Evolutionary conservation across 192 early-diverging fungal genomes (phyloP), one percentile per base, ranked within the genome.

Genomic region (Mortierella hygrophila): DNA sequence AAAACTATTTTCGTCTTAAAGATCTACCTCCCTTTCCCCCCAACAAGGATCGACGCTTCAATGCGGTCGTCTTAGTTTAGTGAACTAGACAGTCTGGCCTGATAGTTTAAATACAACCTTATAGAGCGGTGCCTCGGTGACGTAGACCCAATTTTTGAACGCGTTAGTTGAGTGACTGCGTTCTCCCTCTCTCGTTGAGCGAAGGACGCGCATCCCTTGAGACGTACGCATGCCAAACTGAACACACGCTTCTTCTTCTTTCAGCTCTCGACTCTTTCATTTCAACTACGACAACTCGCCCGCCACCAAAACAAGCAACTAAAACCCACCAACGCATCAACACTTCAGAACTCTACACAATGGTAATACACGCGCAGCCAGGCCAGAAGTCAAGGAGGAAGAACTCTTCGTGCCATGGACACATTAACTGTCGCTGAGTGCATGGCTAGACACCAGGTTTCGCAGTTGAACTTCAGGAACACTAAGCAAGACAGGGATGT

Each of bases 201-300:
- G 11, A 65, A 13, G 60, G n/a, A 65, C 60, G 60, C 60, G 60
- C 60, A 65, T 65, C 60, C 60, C 60, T 65, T 65, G 60, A 65
- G 60, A 65, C 60, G 32, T 65, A 65, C 60, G 60, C 60, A 65
- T 65, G 60, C 60, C 60, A 32, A 65, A 29, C 26, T 65, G 26
- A 65, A 29, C 26, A 26, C n/a, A 65, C 60, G 60, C 29, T 65
- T 65, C 29, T 15, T 23, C 21, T 29, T 10, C 10, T 32, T 20
- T 60, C 57, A 60, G 60, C 60, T 65, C 29, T 65, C 60, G 26
- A 65, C 60, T 13, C 26, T 13, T 15, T 65, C 11, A 3, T 32
- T 35, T 65, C 10, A 29, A 57, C 55, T 29, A 29, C 29, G 29
- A 65, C 29, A 13, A 32, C 60, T 26, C n/a, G n/a, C 55, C 55